Percentiles rank a stretch among this genome's conserved stretches.
Evolutionary conservation across 345 rosid genomes (phyloP).

Genomic region (Hibiscus trionum): DNA sequence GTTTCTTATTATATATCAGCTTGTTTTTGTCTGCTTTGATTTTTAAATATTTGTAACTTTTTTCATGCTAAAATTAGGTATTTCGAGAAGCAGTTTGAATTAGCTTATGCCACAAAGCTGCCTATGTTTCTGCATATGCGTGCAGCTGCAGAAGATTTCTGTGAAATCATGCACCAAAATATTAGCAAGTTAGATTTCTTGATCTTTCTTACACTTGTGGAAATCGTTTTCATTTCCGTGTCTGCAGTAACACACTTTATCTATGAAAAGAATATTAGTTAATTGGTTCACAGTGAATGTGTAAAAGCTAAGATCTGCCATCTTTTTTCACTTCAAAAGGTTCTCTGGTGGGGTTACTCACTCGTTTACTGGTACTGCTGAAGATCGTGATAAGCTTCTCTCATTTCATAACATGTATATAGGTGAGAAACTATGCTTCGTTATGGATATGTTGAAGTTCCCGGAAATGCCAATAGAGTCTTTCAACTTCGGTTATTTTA

Average conservation of each 20-base stretch:
- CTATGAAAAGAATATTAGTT: neutral
- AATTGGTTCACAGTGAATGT: neutral
- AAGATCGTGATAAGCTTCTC: constrained; percentile 71
- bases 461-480: neutral
- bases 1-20: neutral
- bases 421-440: constrained; percentile 35
- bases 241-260: neutral
- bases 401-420: constrained; percentile 60
- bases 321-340: constrained; percentile 28
- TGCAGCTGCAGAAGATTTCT: constrained; percentile 85
- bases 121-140: constrained; percentile 99
- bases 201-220: neutral
- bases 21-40: constrained; percentile 1
- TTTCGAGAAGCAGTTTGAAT: constrained; percentile 93
- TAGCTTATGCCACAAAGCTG: constrained; percentile 78
- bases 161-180: constrained; percentile 65
- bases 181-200: constrained; percentile 44
- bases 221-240: neutral
- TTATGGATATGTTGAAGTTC: constrained; percentile 5
- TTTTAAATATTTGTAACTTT: constrained; percentile 2
- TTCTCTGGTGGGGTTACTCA: constrained; percentile 78
- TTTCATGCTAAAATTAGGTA: constrained; percentile 34
- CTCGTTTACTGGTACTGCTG: constrained; percentile 83
- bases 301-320: neutral
- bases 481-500: neutral